phyloP scores from a whole-genome alignment of 2,329 filamentous ascomycete species.

The Epicoccum nigrum region DNA sequence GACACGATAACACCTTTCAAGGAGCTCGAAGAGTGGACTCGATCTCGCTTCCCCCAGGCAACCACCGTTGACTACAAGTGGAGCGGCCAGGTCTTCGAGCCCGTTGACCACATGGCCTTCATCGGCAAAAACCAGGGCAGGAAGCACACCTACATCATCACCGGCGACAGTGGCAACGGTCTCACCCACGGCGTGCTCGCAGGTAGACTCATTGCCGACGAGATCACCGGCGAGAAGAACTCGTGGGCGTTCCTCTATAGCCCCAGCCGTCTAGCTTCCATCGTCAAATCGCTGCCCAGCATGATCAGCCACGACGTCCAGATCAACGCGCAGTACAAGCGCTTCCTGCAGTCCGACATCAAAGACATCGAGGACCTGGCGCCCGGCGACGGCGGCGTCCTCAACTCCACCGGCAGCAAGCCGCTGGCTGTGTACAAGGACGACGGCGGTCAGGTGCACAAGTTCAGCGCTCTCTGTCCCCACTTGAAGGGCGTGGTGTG shows the following conservation, averaged over 20 bases:
- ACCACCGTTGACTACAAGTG: conserved; percentile 61
- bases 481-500: conserved; percentile 63
- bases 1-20: conserved; percentile 54
- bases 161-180: conserved; percentile 64
- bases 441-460: conserved; percentile 57
- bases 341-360: conserved; percentile 61
- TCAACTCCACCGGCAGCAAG: conserved; percentile 56
- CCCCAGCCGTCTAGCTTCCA: conserved; percentile 55
- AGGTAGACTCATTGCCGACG: conserved; percentile 59
- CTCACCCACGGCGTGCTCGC: conserved; percentile 63
- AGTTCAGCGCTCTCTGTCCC: conserved; percentile 62
- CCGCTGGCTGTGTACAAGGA: conserved; percentile 64
- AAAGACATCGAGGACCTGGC: conserved; percentile 62
- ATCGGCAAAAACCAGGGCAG: conserved; percentile 62
- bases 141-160: conserved; percentile 60
- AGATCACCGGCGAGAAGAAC: conserved; percentile 59
- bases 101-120: conserved; percentile 61
- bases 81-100: conserved; percentile 65
- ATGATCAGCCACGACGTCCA: conserved; percentile 61
- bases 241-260: conserved; percentile 59
- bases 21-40: conserved; percentile 61
- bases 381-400: conserved; percentile 57
- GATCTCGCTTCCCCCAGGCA: conserved; percentile 59
- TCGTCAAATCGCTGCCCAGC: conserved; percentile 53
- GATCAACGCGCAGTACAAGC: conserved; percentile 63